phyloP scores from a whole-genome alignment of 345 rosid genomes.

The Triadica sebifera region DNA sequence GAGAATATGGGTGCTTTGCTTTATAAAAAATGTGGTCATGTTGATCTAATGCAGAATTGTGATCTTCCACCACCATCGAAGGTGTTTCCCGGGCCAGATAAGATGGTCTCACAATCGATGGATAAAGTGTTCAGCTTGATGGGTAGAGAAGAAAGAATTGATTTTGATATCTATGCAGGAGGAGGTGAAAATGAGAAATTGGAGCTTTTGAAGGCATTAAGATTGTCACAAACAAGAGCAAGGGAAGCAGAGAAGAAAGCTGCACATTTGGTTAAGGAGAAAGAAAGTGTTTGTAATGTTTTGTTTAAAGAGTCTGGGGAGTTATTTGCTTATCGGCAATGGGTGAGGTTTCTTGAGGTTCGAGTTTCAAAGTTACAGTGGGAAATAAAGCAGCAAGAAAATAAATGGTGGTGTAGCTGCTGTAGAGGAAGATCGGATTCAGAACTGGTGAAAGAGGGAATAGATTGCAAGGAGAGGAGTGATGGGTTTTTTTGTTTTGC shows the following conservation, averaged over 20 bases:
- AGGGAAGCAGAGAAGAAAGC: conserved; percentile 63
- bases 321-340: conserved; percentile 43
- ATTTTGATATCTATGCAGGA: conserved; percentile 3
- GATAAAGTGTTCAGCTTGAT: too few relatives aligned
- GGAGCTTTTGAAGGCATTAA: conserved; percentile 59
- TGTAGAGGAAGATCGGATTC: too few relatives aligned
- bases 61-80: conserved; percentile 61
- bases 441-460: too few relatives aligned
- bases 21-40: conserved; percentile 12
- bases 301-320: conserved; percentile 40
- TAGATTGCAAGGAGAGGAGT: not conserved
- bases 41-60: conserved; percentile 40
- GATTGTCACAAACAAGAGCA: conserved; percentile 62
- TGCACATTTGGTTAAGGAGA: conserved; percentile 39
- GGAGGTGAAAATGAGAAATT: conserved; percentile 33
- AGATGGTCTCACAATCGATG: too few relatives aligned
- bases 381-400: conserved; percentile 11
- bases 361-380: conserved; percentile 34
- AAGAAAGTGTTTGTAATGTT: conserved; percentile 34
- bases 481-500: conserved; percentile 31
- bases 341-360: conserved; percentile 52
- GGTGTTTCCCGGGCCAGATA: conserved; percentile 38
- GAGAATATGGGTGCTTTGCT: conserved; percentile 28
- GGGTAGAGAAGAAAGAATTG: not conserved
- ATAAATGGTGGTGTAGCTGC: not conserved